These are phyloP conservation scores for Aeschynomene evenia DNA, from an alignment of 306 rosid genomes.

Conservation along the genomic window DNA sequence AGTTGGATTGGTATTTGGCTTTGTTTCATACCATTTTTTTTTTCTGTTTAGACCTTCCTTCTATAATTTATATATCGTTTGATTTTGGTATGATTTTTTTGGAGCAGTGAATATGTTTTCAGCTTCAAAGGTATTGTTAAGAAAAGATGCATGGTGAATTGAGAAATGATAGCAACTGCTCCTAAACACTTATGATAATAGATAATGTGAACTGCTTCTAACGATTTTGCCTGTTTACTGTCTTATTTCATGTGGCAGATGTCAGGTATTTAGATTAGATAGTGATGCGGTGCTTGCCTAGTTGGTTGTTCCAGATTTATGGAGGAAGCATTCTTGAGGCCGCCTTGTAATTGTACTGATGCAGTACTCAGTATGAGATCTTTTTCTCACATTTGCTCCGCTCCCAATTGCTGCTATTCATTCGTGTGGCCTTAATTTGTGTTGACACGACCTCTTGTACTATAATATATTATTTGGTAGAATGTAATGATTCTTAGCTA, in stretches of 20 bases:
- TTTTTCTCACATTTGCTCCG: constrained; percentile 23
- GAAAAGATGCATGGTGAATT: neutral
- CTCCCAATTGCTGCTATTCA: constrained; percentile 6
- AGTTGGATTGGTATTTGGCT: neutral
- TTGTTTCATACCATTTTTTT: neutral
- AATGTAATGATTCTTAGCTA: constrained; percentile 45
- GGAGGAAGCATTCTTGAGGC: constrained; percentile 22
- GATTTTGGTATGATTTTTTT: neutral
- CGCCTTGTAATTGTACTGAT: constrained; percentile 27
- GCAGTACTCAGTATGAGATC: constrained; percentile 38
- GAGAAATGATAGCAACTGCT: neutral
- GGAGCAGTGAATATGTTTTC: neutral
- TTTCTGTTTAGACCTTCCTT: neutral
- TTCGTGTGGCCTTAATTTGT: constrained; percentile 29
- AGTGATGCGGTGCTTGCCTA: constrained; percentile 21
- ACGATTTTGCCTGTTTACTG: neutral
- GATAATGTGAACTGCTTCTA: neutral
- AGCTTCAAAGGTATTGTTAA: neutral
- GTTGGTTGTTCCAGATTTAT: constrained; percentile 8
- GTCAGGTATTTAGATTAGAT: constrained; percentile 11
- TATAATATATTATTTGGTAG: constrained; percentile 59
- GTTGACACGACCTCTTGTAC: constrained; percentile 45
- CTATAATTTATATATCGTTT: neutral
- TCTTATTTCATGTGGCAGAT: constrained; percentile 16
- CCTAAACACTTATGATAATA: neutral